Conservation (phyloP, 768 basidiomycete genomes). For the Ramaria sp. region DNA sequence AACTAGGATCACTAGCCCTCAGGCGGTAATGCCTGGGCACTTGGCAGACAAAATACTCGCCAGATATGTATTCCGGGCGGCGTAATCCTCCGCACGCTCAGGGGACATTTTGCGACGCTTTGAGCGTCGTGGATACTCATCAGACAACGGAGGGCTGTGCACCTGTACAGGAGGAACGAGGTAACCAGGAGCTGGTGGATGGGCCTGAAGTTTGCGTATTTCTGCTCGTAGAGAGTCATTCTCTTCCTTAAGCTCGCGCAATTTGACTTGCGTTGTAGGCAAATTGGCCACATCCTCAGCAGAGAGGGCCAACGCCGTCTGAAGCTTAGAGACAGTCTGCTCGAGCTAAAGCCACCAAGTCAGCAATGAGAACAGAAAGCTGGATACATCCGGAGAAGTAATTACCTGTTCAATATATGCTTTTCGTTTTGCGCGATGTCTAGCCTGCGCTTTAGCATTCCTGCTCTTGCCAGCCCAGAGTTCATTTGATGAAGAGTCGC, state of each 20-base stretch:
- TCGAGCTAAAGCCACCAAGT: conserved; percentile 44
- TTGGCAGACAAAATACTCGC: conserved; percentile 7
- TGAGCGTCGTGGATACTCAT: background rate
- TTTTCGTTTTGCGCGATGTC: conserved; percentile 86
- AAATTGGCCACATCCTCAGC: conserved; percentile 67
- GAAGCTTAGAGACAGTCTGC: conserved; percentile 76
- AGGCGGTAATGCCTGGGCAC: background rate
- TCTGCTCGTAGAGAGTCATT: conserved; percentile 41
- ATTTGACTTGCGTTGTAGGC: conserved; percentile 61
- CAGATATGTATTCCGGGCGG: background rate
- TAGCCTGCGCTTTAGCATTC: conserved; percentile 80
- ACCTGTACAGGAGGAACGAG: background rate
- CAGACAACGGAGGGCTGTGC: background rate
- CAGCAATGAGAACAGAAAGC: conserved; percentile 10
- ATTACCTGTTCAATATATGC: conserved; percentile 84
- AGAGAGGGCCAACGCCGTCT: conserved; percentile 59
- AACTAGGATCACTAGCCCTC: conserved; percentile 10
- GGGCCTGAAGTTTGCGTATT: conserved; percentile 6
- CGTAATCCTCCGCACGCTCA: background rate
- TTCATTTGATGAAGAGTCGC: background rate
- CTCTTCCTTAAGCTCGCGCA: conserved; percentile 77
- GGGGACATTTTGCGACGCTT: conserved; percentile 1
- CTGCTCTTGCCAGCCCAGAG: conserved; percentile 33
- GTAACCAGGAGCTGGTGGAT: background rate
- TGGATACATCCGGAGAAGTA: background rate